A percentile compares a stretch with the other conserved stretches of the same genome.
Conservation (phyloP, 192 early-diverging fungal genomes). For the Rhizoclosmatium globosum region DNA sequence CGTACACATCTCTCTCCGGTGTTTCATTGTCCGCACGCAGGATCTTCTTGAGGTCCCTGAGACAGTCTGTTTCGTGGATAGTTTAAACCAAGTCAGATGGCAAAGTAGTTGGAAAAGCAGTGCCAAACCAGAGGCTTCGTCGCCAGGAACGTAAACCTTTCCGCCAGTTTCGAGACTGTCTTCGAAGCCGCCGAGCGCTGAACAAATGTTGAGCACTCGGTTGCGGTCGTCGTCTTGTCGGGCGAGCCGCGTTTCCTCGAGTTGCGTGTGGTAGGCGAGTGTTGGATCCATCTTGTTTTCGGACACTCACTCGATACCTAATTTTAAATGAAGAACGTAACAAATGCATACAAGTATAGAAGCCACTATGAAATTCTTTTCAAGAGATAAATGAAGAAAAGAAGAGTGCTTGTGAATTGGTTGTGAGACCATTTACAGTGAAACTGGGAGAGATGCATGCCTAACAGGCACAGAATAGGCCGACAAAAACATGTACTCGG, state of each 20-base stretch:
- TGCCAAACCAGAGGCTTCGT: constrained; percentile 77
- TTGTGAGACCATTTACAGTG: no score
- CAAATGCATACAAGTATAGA: no score
- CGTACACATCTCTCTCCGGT: constrained; percentile 65
- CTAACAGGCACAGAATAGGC: no score
- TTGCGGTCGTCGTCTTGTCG: constrained; percentile 34
- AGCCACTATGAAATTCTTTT: no score
- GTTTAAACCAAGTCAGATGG: not conserved
- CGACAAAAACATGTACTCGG: no score
- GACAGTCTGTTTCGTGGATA: constrained; percentile 64
- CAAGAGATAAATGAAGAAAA: no score
- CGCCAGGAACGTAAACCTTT: constrained; percentile 74
- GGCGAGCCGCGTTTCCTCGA: constrained; percentile 16
- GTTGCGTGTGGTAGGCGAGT: not conserved
- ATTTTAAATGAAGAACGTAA: no score
- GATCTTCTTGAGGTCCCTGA: constrained; percentile 87
- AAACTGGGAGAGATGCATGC: no score
- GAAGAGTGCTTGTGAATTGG: no score
- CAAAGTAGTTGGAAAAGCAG: not conserved
- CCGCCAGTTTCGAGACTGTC: constrained; percentile 54
- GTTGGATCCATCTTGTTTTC: not conserved
- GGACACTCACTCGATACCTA: no score
- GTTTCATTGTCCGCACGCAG: constrained; percentile 80
- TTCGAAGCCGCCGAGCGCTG: constrained; percentile 83
- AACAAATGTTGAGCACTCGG: constrained; percentile 77